These are phyloP conservation scores for Suillus placidus DNA, from an alignment of 768 basidiomycete genomes.

Conservation along the genomic window DNA sequence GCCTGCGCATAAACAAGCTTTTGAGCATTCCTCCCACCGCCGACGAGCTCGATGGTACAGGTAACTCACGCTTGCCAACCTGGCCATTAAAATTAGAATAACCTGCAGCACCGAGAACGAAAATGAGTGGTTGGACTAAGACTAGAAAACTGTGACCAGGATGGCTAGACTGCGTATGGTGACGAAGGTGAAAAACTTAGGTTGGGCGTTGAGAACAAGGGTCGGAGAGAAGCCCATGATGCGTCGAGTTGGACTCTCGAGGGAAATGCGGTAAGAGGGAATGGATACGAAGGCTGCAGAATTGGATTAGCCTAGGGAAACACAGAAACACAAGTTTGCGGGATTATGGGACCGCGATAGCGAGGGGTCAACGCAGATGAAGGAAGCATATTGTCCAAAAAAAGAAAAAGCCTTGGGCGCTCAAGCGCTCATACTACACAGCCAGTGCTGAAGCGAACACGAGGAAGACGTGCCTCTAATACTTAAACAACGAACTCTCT, in stretches of 20 bases:
- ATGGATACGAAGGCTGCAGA: not conserved
- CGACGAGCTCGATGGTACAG: slow-evolving; percentile 73
- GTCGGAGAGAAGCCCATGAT: not conserved
- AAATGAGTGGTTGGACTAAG: not conserved
- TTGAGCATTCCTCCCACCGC: slow-evolving; percentile 79
- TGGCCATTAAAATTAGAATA: slow-evolving; percentile 32
- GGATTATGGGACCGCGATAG: not conserved
- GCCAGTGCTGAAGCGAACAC: not conserved
- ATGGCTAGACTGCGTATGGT: not conserved
- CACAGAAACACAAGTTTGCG: not conserved
- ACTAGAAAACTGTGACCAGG: too few relatives aligned
- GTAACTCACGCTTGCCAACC: slow-evolving; percentile 89
- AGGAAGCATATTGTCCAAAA: not conserved
- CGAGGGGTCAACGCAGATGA: not conserved
- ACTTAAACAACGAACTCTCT: too few relatives aligned
- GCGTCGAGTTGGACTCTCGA: not conserved
- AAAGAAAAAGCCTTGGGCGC: not conserved
- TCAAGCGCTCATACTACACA: not conserved
- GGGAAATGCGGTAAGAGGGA: not conserved
- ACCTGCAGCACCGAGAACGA: slow-evolving; percentile 48
- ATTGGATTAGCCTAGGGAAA: not conserved
- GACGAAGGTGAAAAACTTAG: not conserved
- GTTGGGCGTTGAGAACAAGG: not conserved
- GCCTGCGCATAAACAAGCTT: slow-evolving; percentile 85
- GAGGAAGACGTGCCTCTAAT: too few relatives aligned